Evolutionary conservation across 2,329 filamentous ascomycete species (phyloP).

Genomic region (Stagonosporopsis tanaceti): DNA sequence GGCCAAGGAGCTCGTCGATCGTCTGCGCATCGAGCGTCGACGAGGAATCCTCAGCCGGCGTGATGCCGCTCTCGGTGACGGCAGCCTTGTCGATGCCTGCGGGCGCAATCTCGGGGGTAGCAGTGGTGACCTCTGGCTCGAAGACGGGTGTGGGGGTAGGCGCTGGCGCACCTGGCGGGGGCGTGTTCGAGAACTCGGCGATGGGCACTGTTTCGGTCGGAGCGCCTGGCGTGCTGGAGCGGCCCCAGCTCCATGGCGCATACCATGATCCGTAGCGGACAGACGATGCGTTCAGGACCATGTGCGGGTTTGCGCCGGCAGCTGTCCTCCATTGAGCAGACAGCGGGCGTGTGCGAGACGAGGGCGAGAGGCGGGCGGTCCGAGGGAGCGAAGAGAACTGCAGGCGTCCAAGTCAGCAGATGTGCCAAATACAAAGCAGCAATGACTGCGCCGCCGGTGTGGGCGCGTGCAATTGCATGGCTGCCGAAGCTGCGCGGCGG

Average conservation of each 20-base stretch:
- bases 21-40: conserved; percentile 23
- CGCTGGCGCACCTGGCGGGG: conserved; percentile 14
- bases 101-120: conserved; percentile 46
- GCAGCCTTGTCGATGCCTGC: conserved; percentile 46
- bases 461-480: conserved; percentile 6
- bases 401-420: conserved; percentile 4
- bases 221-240: conserved; percentile 34
- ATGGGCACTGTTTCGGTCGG: conserved; percentile 30
- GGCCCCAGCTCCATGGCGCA: conserved; percentile 47
- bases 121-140: conserved; percentile 38
- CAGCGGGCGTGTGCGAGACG: conserved; percentile 36
- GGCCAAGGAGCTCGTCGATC: conserved; percentile 34
- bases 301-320: conserved; percentile 25
- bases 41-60: conserved; percentile 16
- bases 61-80: conserved; percentile 31
- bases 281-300: conserved; percentile 34
- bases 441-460: conserved; percentile 7
- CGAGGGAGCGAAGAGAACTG: conserved; percentile 47
- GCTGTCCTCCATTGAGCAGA: conserved; percentile 38
- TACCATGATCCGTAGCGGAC: conserved; percentile 47
- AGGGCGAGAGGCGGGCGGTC: conserved; percentile 25
- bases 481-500: conserved; percentile 4
- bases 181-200: conserved; percentile 32
- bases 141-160: conserved; percentile 18
- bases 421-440: background rate